Conservation (phyloP, 2,329 filamentous ascomycete genomes). For the Fusarium dlaminii region DNA sequence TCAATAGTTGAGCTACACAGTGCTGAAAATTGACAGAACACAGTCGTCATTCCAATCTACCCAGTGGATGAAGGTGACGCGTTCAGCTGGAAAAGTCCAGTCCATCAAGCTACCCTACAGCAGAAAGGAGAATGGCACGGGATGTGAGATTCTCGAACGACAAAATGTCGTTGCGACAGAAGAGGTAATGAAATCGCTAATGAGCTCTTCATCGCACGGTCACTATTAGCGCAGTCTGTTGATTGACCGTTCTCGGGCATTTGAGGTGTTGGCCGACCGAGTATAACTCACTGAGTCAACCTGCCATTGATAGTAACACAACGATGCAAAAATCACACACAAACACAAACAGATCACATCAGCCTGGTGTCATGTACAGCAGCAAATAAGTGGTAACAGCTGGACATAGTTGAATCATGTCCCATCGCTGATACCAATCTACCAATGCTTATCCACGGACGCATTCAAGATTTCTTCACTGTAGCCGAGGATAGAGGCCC, state of each 20-base stretch:
- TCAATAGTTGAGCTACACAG: too few species aligned
- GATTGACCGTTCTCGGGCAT: accelerated
- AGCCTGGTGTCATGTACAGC: accelerated
- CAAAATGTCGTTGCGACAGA: not conserved
- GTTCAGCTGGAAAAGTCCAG: not conserved
- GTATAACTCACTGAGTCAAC: accelerated
- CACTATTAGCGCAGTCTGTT: accelerated
- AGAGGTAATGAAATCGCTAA: accelerated
- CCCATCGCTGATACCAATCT: not conserved
- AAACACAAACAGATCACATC: too few species aligned
- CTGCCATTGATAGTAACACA: accelerated
- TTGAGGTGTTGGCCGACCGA: accelerated
- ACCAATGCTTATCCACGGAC: not conserved
- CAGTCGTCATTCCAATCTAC: not conserved
- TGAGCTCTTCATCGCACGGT: accelerated
- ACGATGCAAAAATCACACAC: accelerated
- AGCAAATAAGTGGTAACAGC: not conserved
- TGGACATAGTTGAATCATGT: too few species aligned
- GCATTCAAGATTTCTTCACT: not conserved
- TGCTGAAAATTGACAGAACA: accelerated
- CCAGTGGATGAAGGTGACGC: not conserved
- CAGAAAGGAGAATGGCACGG: too few species aligned
- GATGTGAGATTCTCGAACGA: not conserved
- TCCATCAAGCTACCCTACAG: not conserved
- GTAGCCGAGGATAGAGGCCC: not conserved